These are phyloP conservation scores for Xylaria palmicola DNA, from an alignment of 495 filamentous ascomycete genomes.

Conservation along the genomic window DNA sequence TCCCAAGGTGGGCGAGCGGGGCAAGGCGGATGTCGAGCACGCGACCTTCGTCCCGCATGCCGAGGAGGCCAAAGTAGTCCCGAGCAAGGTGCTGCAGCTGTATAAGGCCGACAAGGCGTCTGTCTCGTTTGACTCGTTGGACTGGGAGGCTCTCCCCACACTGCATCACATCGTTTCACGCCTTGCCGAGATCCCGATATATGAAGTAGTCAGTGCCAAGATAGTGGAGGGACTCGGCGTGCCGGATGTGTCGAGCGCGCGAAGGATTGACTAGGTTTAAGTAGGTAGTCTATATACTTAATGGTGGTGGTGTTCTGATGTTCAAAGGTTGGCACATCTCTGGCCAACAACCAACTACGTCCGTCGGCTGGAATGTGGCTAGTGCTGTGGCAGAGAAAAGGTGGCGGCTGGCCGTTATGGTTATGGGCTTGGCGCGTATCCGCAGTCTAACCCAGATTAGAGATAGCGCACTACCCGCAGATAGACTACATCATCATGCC, in stretches of 20 bases:
- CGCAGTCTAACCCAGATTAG: too few relatives aligned
- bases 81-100: conserved; percentile 10
- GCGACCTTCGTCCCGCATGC: conserved; percentile 34
- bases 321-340: too few relatives aligned
- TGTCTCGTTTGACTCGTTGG: conserved; percentile 43
- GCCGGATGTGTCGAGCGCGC: conserved; percentile 35
- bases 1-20: conserved; percentile 15
- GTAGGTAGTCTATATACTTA: too few relatives aligned
- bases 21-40: conserved; percentile 22
- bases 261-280: too few relatives aligned
- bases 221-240: conserved; percentile 52
- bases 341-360: too few relatives aligned
- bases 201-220: conserved; percentile 50
- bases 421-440: too few relatives aligned
- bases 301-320: too few relatives aligned
- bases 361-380: too few relatives aligned
- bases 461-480: conserved; percentile 3
- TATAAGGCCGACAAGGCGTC: conserved; percentile 40
- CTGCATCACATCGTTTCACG: conserved; percentile 53
- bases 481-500: conserved; percentile 3
- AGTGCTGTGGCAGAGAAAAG: too few relatives aligned
- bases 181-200: conserved; percentile 53
- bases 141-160: conserved; percentile 53
- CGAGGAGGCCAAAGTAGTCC: conserved; percentile 33
- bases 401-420: too few relatives aligned